phyloP scores from a whole-genome alignment of 768 basidiomycete genomes.

The Cystobasidium ongulense region DNA sequence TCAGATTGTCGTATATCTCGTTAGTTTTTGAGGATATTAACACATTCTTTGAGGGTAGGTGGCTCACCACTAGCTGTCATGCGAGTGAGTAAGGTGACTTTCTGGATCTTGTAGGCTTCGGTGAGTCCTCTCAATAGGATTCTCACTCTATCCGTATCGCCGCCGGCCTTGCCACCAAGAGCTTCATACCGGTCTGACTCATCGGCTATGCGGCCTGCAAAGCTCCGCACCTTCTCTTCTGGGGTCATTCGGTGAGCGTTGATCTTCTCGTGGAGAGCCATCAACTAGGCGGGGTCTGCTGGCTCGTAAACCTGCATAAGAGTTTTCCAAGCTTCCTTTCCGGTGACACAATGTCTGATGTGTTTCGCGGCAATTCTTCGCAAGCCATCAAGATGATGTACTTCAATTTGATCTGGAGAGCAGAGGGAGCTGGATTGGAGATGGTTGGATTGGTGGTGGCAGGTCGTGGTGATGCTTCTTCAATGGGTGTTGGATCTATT shows the following conservation, averaged over 20 bases:
- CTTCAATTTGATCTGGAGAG: background rate
- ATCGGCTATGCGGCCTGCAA: background rate
- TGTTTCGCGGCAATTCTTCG: background rate
- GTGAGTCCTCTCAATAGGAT: background rate
- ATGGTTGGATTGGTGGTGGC: background rate
- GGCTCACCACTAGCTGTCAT: background rate
- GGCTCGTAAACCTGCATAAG: background rate
- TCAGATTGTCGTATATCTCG: background rate
- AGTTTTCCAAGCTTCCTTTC: background rate
- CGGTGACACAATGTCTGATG: background rate
- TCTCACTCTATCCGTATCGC: background rate
- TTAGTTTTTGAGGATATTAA: background rate
- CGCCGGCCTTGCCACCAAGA: background rate
- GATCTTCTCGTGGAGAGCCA: background rate
- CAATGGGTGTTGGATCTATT: background rate
- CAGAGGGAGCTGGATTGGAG: background rate
- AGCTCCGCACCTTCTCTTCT: background rate
- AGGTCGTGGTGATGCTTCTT: background rate
- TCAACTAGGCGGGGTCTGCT: background rate
- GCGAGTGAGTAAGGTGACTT: background rate
- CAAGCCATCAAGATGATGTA: background rate
- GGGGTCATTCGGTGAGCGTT: background rate
- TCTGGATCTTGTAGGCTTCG: too few species aligned
- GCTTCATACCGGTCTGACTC: background rate
- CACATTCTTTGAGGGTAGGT: background rate